Conservation (phyloP, 495 filamentous ascomycete genomes). For the Geoglossum glabrum region DNA sequence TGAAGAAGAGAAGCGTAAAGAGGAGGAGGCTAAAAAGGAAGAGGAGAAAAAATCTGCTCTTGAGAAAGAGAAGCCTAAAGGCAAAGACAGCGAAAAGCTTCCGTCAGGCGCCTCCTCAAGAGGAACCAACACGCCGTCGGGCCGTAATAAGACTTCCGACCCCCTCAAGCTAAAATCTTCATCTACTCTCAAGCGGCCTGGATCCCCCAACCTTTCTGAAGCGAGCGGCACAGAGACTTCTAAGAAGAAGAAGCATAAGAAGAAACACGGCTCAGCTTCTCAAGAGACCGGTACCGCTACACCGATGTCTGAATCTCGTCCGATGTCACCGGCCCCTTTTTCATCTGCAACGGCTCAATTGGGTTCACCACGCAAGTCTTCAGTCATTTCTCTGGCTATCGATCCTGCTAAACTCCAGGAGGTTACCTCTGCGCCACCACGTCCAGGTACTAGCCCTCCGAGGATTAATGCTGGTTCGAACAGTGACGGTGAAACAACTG, state of each 20-base stretch:
- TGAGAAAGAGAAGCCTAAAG: slow-evolving; percentile 18
- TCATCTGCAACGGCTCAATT: slow-evolving; percentile 7
- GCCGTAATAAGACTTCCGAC: slow-evolving; percentile 26
- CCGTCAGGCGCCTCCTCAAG: slow-evolving; percentile 43
- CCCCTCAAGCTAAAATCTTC: slow-evolving; percentile 35
- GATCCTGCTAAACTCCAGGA: slow-evolving; percentile 20
- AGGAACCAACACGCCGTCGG: slow-evolving; percentile 56
- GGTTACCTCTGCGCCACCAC: slow-evolving; percentile 16
- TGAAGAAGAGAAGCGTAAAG: slow-evolving; percentile 32
- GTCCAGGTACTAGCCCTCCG: slow-evolving; percentile 29
- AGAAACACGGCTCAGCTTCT: slow-evolving; percentile 31
- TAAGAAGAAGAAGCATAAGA: slow-evolving; percentile 74
- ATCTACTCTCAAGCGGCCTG: slow-evolving; percentile 53
- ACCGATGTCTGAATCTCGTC: slow-evolving; percentile 36
- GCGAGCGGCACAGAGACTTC: slow-evolving; percentile 76
- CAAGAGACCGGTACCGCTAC: slow-evolving; percentile 23
- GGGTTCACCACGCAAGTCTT: slow-evolving; percentile 18
- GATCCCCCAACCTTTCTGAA: slow-evolving; percentile 73
- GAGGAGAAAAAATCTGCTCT: slow-evolving; percentile 34
- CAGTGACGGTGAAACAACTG: slow-evolving; percentile 65
- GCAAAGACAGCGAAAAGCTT: slow-evolving; percentile 22
- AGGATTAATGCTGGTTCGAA: slow-evolving; percentile 35
- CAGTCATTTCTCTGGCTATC: slow-evolving; percentile 19
- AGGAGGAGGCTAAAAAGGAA: slow-evolving; percentile 51
- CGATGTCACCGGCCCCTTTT: slow-evolving; percentile 26